Conservation (phyloP, 2,329 filamentous ascomycete genomes). For the Phialemonium atrogriseum region DNA sequence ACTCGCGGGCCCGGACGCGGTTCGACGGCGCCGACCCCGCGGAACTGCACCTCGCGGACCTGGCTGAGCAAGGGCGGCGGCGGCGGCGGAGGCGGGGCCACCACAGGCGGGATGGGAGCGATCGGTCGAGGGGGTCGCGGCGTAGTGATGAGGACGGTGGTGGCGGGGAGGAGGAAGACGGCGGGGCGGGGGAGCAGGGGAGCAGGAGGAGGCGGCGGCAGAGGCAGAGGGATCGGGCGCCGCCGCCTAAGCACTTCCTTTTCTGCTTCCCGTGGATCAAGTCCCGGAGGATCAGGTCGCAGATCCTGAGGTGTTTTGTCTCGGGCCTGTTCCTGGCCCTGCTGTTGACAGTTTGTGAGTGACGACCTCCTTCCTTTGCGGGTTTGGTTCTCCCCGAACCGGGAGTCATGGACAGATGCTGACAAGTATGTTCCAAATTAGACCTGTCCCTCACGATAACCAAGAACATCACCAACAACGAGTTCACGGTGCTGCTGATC, state of each 20-base stretch:
- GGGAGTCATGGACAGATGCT: too few relatives aligned
- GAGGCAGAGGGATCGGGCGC: constrained; percentile 4
- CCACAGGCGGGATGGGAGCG: constrained; percentile 5
- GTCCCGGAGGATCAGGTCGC: constrained; percentile 43
- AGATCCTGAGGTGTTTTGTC: constrained; percentile 53
- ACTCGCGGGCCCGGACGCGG: constrained; percentile 9
- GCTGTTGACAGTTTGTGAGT: constrained; percentile 60
- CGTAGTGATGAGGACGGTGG: constrained; percentile 4
- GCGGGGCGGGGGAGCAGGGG: constrained; percentile 6
- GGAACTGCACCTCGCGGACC: constrained; percentile 35
- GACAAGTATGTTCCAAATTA: too few relatives aligned
- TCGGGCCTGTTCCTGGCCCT: constrained; percentile 54
- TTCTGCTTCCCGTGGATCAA: constrained; percentile 48
- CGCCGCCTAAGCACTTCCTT: constrained; percentile 34
- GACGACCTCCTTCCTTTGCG: not conserved
- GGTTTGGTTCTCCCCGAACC: not conserved
- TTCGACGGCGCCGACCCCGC: constrained; percentile 38
- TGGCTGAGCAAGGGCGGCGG: constrained; percentile 31
- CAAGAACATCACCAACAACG: constrained; percentile 52
- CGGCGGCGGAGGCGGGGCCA: constrained; percentile 20
- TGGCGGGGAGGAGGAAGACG: constrained; percentile 4
- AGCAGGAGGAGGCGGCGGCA: constrained; percentile 7
- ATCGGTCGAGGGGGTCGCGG: constrained; percentile 4
- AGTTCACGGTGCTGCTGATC: constrained; percentile 74
- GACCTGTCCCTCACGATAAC: constrained; percentile 67